Conservation (phyloP, 192 early-diverging fungal species). For the Dissophora globulifera region DNA sequence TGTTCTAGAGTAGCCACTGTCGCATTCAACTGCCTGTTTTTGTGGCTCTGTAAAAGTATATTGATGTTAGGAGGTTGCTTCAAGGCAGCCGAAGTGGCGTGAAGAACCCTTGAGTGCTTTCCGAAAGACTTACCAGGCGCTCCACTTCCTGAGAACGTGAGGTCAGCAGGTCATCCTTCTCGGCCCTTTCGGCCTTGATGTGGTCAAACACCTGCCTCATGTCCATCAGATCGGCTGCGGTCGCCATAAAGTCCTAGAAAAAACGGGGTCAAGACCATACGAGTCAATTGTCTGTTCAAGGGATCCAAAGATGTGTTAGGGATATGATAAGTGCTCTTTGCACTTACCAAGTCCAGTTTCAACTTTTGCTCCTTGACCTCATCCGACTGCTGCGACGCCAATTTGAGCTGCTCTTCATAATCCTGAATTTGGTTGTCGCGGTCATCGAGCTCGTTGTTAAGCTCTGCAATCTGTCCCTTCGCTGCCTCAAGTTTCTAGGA, state of each 20-base stretch:
- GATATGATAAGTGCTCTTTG: too few species aligned
- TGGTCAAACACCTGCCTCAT: conserved; percentile 50
- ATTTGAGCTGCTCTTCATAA: conserved; percentile 47
- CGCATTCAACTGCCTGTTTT: conserved; percentile 42
- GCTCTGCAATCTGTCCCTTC: conserved; percentile 39
- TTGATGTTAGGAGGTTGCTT: not conserved
- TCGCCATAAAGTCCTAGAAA: conserved; percentile 49
- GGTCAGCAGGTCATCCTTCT: conserved; percentile 39
- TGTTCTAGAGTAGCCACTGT: conserved; percentile 41
- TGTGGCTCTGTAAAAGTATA: conserved; percentile 14
- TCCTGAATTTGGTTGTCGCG: conserved; percentile 47
- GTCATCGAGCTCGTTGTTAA: conserved; percentile 40
- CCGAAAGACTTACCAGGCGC: conserved; percentile 40
- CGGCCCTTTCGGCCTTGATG: conserved; percentile 35
- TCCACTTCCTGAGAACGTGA: conserved; percentile 50
- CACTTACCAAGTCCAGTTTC: conserved; percentile 43
- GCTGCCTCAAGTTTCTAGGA: conserved; percentile 39
- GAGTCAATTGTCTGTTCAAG: too few species aligned
- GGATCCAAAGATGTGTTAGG: too few species aligned
- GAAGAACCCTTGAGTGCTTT: not conserved
- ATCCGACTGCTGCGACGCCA: conserved; percentile 42
- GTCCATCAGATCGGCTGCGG: conserved; percentile 30
- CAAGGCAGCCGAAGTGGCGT: not conserved
- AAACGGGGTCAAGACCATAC: too few species aligned
- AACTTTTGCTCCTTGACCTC: conserved; percentile 53